phyloP scores from a whole-genome alignment of 257 asterid species.

The Nicotiana noctiflora region DNA sequence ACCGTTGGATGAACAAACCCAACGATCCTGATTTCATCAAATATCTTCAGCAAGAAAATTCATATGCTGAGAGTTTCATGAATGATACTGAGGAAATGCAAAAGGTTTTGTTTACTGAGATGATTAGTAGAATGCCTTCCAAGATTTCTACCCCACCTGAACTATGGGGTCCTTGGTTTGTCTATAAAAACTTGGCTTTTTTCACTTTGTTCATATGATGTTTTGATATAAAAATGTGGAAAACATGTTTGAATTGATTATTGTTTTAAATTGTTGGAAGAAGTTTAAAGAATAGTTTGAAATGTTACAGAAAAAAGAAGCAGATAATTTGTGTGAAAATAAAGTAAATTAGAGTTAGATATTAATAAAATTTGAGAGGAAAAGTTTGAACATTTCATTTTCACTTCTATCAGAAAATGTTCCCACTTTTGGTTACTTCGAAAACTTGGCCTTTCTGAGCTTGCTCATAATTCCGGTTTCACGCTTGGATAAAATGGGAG shows the following conservation, averaged over 20 bases:
- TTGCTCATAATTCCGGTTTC: no score
- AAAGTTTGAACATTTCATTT: not conserved
- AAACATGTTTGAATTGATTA: not conserved
- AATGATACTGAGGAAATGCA: conserved; percentile 51
- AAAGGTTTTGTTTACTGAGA: conserved; percentile 53
- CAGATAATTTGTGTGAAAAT: not conserved
- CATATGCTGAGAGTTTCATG: conserved; percentile 71
- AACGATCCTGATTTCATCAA: conserved; percentile 68
- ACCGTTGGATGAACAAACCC: conserved; percentile 77
- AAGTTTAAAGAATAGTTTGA: not conserved
- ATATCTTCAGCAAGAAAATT: conserved; percentile 61
- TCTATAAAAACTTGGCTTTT: not conserved
- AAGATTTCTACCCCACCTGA: conserved; percentile 70
- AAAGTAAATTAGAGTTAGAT: not conserved
- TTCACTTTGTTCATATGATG: not conserved
- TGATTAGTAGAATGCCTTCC: conserved; percentile 73
- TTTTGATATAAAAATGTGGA: not conserved
- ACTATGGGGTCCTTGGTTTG: conserved; percentile 82
- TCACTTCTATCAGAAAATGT: no score
- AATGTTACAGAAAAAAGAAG: not conserved
- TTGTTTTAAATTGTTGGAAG: not conserved
- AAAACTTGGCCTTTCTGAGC: no score
- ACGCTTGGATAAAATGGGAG: no score
- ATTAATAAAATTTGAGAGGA: not conserved
- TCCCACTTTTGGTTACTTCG: no score